These are phyloP conservation scores for Apodospora peruviana DNA, from an alignment of 495 filamentous ascomycete genomes.

Conservation along the genomic window DNA sequence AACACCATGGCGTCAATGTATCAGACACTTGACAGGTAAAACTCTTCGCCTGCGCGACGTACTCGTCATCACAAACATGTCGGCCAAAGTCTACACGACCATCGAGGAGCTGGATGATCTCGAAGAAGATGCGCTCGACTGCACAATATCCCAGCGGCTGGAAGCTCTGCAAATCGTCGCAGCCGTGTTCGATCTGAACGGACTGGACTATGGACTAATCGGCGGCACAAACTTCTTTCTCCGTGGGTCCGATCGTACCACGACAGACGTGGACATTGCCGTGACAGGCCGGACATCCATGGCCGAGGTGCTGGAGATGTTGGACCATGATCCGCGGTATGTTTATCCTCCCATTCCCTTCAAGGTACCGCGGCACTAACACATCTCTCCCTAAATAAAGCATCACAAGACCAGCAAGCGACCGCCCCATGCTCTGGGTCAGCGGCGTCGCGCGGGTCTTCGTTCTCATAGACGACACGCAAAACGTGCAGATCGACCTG, in stretches of 20 bases:
- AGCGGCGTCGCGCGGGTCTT: slow-evolving; percentile 4
- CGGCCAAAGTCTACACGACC: neutral
- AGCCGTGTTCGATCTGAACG: neutral
- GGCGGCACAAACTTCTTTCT: slow-evolving; percentile 9
- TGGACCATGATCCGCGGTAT: slow-evolving; percentile 1
- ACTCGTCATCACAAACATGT: neutral
- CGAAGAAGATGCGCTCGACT: neutral
- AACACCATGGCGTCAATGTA: neutral
- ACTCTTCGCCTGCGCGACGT: neutral
- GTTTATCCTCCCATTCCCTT: too few relatives aligned
- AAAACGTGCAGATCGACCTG: slow-evolving; percentile 7
- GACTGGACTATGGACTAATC: slow-evolving; percentile 1
- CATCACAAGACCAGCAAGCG: neutral
- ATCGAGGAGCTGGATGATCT: slow-evolving; percentile 4
- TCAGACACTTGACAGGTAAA: neutral
- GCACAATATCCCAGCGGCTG: neutral
- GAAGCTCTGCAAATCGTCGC: neutral
- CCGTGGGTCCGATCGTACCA: slow-evolving; percentile 4
- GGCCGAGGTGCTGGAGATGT: neutral
- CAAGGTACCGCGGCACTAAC: too few relatives aligned
- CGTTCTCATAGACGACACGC: neutral
- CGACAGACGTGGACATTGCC: slow-evolving; percentile 2
- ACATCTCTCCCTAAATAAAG: slow-evolving; percentile 1
- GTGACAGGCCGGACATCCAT: neutral
- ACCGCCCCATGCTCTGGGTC: slow-evolving; percentile 2